Base-by-base conservation (phyloP, 1,139 yeast genomes). In the Blastobotrys elegans region DNA sequence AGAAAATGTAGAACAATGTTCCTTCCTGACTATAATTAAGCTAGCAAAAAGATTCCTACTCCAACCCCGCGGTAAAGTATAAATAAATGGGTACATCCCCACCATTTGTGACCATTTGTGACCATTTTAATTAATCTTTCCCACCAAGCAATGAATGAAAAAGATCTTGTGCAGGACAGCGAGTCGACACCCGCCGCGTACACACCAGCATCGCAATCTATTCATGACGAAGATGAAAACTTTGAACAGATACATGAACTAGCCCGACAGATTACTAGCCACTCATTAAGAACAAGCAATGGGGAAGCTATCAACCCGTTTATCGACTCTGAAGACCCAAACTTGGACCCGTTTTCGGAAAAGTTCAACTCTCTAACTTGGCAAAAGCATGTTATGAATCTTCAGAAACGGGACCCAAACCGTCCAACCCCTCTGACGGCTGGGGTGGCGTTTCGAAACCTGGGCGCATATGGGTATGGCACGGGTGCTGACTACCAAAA, bases 401-500 rank as follows among this genome's bases (percentile, higher is more conserved):
- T 56, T 29, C 38, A 56, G 39, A 37, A 30, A 47, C 8, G 60
- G 50, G 41, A 53, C 51, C 32, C 56, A 47, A 24, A 41, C 45
- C 37, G 52, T 43, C 46, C 53, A 40, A 41, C 53, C 37, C 29
- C 54, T 44, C 27, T 50, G 45, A 46, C 56, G 33, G 56, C 59
- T 5, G 95, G 95, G 10, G 71, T 88, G 34, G 75, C 84, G 3
- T 88, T 82, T 72, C 75, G 76, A 51, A 68, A 84, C 57, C 68
- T 88, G 55, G 68, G 84, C 48, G 94, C 90, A 1, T 76, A 73
- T 54, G 96, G 96, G 50, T 75, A 75, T 50, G 89, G 92, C 10
- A 72, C 84, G 4, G 94, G 84, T 59, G 76, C 89, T 2, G 92
- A 85, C 59, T 88, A 83, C 66, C 95, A 86, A 65, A 71, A 84